Conservation (phyloP, 352 stramenopile genomes). For the Globisporangium megalacanthum region DNA sequence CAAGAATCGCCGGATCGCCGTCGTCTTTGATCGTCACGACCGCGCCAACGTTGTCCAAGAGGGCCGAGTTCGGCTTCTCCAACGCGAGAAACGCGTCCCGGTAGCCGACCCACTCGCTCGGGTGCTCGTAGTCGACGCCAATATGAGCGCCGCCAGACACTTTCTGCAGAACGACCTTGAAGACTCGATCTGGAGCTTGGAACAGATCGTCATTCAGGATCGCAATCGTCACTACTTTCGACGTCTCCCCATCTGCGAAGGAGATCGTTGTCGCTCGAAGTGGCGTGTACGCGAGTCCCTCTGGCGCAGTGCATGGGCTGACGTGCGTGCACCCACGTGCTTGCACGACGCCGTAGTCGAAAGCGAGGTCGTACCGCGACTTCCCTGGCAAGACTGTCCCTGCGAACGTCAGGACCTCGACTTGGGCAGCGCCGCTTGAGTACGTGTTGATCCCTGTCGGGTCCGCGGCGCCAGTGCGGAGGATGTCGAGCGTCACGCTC, state of each 20-base stretch:
- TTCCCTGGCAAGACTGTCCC: slow-evolving; percentile 45
- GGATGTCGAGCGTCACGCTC: slow-evolving; percentile 38
- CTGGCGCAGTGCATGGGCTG: slow-evolving; percentile 53
- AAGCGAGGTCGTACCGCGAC: slow-evolving; percentile 36
- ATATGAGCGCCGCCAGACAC: slow-evolving; percentile 47
- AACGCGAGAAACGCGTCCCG: slow-evolving; percentile 30
- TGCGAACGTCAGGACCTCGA: slow-evolving; percentile 56
- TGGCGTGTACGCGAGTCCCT: slow-evolving; percentile 39
- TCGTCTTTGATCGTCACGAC: slow-evolving; percentile 71
- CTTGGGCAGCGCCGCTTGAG: slow-evolving; percentile 39
- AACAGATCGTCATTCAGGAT: slow-evolving; percentile 63
- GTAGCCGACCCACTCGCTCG: slow-evolving; percentile 43
- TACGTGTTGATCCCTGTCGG: slow-evolving; percentile 53
- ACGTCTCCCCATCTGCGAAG: slow-evolving; percentile 43
- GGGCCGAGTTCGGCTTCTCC: slow-evolving; percentile 25
- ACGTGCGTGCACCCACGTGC: slow-evolving; percentile 48
- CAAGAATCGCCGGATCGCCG: slow-evolving; percentile 45
- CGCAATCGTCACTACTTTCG: slow-evolving; percentile 35
- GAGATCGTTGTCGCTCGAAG: slow-evolving; percentile 34
- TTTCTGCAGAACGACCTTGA: slow-evolving; percentile 52
- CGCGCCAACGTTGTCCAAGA: slow-evolving; percentile 55
- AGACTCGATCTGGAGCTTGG: slow-evolving; percentile 54
- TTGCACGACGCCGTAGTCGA: slow-evolving; percentile 52
- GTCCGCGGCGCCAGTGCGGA: slow-evolving; percentile 42
- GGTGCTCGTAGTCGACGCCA: slow-evolving; percentile 56